Percentiles rank a stretch among this genome's conserved stretches.
phyloP scores from a whole-genome alignment of 2,329 filamentous ascomycete genomes.

The Fusarium temperatum region DNA sequence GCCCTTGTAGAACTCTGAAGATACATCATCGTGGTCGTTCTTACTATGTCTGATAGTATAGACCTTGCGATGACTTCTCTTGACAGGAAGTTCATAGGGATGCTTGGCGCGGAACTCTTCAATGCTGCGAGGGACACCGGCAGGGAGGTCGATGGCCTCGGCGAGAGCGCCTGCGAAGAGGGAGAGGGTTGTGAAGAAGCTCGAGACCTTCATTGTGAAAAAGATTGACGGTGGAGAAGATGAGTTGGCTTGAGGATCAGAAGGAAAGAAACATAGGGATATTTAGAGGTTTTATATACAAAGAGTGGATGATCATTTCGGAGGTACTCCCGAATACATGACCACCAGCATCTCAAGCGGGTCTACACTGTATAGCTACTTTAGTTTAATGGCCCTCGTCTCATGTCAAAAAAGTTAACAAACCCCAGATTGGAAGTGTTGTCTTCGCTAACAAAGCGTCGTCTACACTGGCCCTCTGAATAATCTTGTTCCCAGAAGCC shows the following conservation, averaged over 20 bases:
- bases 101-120: slow-evolving; percentile 38
- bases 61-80: slow-evolving; percentile 20
- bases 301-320: slow-evolving; percentile 4
- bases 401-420: not conserved
- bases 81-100: slow-evolving; percentile 22
- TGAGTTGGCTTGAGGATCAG: not conserved
- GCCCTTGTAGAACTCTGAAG: slow-evolving; percentile 34
- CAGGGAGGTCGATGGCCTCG: slow-evolving; percentile 35
- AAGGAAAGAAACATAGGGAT: not conserved
- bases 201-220: slow-evolving; percentile 35
- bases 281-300: slow-evolving; percentile 11
- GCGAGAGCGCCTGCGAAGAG: slow-evolving; percentile 32
- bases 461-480: not conserved
- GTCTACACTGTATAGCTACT: not conserved
- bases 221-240: not conserved
- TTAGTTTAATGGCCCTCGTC: not conserved
- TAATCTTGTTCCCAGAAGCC: slow-evolving; percentile 6
- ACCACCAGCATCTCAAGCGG: not conserved
- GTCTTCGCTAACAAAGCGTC: not conserved
- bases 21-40: slow-evolving; percentile 34
- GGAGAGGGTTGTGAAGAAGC: slow-evolving; percentile 28
- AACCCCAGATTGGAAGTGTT: not conserved
- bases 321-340: slow-evolving; percentile 5
- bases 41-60: slow-evolving; percentile 34
- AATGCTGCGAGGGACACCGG: slow-evolving; percentile 37